These are phyloP conservation scores for Gastrolobium bilobum DNA, from an alignment of 306 rosid species.

Conservation along the genomic window DNA sequence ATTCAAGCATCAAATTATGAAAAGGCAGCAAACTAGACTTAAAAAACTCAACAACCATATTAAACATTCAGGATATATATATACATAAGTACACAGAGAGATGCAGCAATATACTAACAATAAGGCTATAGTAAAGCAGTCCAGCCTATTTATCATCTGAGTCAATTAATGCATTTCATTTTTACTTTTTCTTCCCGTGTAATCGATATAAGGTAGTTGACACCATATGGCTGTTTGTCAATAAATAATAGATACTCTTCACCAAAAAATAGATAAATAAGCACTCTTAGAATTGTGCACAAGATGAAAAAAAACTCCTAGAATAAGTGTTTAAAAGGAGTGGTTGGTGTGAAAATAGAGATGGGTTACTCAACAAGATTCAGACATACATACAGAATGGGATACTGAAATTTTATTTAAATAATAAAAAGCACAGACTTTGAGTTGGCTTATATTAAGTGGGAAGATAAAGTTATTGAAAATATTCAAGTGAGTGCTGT, in stretches of 20 bases:
- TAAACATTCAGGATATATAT: not conserved
- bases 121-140: no score
- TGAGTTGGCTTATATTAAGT: no score
- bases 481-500: no score
- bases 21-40: no score
- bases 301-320: no score
- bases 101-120: no score
- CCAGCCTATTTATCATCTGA: not conserved
- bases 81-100: no score
- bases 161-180: conserved; percentile 28
- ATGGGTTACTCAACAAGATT: not conserved
- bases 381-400: conserved; percentile 8
- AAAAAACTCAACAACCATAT: no score
- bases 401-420: not conserved
- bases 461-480: no score
- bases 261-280: not conserved
- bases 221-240: not conserved
- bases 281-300: no score
- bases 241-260: conserved; percentile 18
- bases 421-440: no score
- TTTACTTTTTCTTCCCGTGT: not conserved
- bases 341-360: not conserved
- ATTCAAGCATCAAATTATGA: not conserved
- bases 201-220: conserved; percentile 23
- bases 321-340: not conserved